phyloP scores from a whole-genome alignment of 2,329 filamentous ascomycete species.

The Apiospora rasikravindrae region DNA sequence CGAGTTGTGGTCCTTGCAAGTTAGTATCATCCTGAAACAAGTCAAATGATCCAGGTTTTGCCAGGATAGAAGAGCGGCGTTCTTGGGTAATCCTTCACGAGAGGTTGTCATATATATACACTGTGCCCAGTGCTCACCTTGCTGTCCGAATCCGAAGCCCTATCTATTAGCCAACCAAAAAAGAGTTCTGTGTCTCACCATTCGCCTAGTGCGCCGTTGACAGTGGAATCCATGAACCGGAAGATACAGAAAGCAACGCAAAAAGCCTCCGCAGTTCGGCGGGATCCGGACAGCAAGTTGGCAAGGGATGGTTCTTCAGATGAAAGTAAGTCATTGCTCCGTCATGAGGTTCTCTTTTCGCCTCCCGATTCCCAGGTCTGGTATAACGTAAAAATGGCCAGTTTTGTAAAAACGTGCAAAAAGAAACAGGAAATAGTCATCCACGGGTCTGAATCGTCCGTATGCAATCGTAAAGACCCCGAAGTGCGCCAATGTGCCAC shows the following conservation, averaged over 20 bases:
- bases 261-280: conserved; percentile 36
- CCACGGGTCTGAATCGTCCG: conserved; percentile 36
- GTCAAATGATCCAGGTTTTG: conserved; percentile 17
- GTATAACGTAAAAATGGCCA: conserved; percentile 35
- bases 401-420: conserved; percentile 31
- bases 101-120: conserved; percentile 59
- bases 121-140: conserved; percentile 55
- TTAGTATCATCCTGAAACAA: conserved; percentile 18
- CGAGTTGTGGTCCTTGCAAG: background rate
- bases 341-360: conserved; percentile 37
- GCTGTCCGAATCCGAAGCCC: conserved; percentile 55
- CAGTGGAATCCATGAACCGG: conserved; percentile 36
- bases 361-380: conserved; percentile 35
- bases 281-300: conserved; percentile 48
- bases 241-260: conserved; percentile 34
- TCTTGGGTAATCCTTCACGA: conserved; percentile 44
- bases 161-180: conserved; percentile 41
- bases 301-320: conserved; percentile 37
- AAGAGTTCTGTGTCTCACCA: conserved; percentile 36
- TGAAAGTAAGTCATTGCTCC: conserved; percentile 28
- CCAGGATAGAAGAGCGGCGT: conserved; percentile 24
- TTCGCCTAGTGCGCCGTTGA: conserved; percentile 36
- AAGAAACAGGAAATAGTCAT: conserved; percentile 36
- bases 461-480: conserved; percentile 36
- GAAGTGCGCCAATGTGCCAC: conserved; percentile 22